A percentile compares a stretch with the other conserved stretches of the same genome.
phyloP scores from a whole-genome alignment of 257 asterid genomes.

The Solanum chmielewskii region DNA sequence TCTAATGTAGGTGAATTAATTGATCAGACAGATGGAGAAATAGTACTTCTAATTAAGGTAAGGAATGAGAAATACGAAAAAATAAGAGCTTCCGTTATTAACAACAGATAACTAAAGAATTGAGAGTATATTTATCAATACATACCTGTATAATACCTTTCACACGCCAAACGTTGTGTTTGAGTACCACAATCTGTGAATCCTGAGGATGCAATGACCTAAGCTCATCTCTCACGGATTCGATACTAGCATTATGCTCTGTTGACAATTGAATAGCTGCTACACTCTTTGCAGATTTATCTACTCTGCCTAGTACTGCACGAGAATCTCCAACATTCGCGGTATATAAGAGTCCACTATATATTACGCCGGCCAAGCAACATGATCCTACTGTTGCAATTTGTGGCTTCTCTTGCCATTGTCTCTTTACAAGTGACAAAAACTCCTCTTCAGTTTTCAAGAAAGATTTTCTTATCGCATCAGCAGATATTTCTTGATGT shows the following conservation, averaged over 20 bases:
- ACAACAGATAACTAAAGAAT: not conserved
- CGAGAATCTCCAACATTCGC: slow-evolving; percentile 97
- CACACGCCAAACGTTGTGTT: slow-evolving; percentile 92
- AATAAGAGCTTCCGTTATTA: not conserved
- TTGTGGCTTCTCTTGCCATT: slow-evolving; percentile 67
- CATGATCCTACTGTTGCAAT: slow-evolving; percentile 90
- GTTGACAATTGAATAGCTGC: slow-evolving; percentile 60
- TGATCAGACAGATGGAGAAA: not conserved
- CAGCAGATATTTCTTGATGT: slow-evolving; percentile 59
- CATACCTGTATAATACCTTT: slow-evolving; percentile 93
- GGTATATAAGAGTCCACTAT: slow-evolving; percentile 49
- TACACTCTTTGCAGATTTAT: slow-evolving; percentile 39
- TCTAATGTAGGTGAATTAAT: not conserved
- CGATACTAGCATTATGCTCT: slow-evolving; percentile 72
- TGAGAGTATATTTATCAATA: not conserved
- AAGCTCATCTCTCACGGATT: slow-evolving; percentile 75
- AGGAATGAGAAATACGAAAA: not conserved
- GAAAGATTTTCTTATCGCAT: slow-evolving; percentile 60
- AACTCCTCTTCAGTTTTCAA: slow-evolving; percentile 86
- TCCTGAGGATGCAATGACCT: slow-evolving; percentile 64
- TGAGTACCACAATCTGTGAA: slow-evolving; percentile 66
- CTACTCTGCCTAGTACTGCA: slow-evolving; percentile 66
- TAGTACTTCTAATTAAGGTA: not conserved
- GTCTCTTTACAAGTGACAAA: slow-evolving; percentile 49
- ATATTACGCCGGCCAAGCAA: slow-evolving; percentile 77